Base-by-base conservation (phyloP, 768 basidiomycete species). In the Lepiota brunneoincarnata region DNA sequence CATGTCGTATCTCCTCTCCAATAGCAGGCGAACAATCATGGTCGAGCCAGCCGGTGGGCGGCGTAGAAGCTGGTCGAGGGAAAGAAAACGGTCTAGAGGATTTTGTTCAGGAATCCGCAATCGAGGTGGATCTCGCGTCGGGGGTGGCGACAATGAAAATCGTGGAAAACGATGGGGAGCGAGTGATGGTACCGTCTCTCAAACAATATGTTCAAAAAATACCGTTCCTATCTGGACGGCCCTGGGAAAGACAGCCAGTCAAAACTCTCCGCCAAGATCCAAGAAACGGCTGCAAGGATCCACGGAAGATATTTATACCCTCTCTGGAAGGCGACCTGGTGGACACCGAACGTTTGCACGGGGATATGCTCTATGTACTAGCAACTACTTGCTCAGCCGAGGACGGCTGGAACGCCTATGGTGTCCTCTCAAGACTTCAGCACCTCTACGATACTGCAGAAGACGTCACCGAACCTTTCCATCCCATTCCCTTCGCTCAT, bases 331-430 rank as follows among this genome's bases (percentile, higher is more conserved):
- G 41, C 26, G 45, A 28, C 7, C n/a, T 21, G 9, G 45, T 15
- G n/a, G 9, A 35, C 23, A 14, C n/a, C 45, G 40, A 54, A 12
- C 23, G n/a, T 4, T 36, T 54, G 26, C 39, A 26, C 36, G 44
- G 20, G 28, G 46, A 54, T 47, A 48, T 47, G 46, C 45, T 48
- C 9, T 28, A 48, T 24, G 38, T 48, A 4, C 37, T 54, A n/a
- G 53, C 45, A 23, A 54, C 53, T 9, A 54, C 53, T 4, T 34
- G 12, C 5, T 54, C 46, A 3, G 53, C 39, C 21, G 61, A 70
- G 53, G 66, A 72, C 18, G 75, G 67, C 5, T 79, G 77, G 77
- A 57, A 68, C n/a, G 71, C 75, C 21, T 78, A 78, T 57, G 62
- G 67, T 15, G 63, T 60, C 37, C 71, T 79, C 48, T 63, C 36